Base-by-base conservation (phyloP, 1,139 yeast species). In the Magnusiomyces fungicola region DNA sequence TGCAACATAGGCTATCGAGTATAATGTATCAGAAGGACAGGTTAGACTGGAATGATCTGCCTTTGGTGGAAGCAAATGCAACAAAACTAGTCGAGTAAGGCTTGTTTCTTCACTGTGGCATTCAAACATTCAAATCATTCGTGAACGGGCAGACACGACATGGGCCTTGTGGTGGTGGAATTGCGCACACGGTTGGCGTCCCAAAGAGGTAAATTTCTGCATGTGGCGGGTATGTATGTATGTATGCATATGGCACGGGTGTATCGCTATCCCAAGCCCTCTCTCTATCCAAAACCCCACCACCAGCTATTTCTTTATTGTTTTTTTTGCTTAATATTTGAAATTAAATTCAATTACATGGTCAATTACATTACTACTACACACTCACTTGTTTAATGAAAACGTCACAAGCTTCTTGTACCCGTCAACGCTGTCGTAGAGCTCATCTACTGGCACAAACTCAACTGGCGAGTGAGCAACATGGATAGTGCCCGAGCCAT, bases 401-500 rank as follows among this genome's bases (percentile, higher is more conserved):
- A 56, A 57, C 27, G 57, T 54, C n/a, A 79, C 71, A 54, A 82
- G 64, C 41, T 63, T 65, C 58, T 74, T 75, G 68, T 80, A 80
- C 6, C 83, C 88, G 2, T 68, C 75, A 27, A 81, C 76, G 2
- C 83, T 78, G 16, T 69, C 70, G 22, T 69, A 55, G 53, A 83
- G 67, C 57, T 80, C 83, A 2, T 63, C 60, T 36, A 75, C 68
- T 7, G 74, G 73, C 29, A 83, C 76, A 57, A 66, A 74, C 64
- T 83, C 90, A 52, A 76, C 64, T 51, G 73, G 83, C 2, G 81
- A 75, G 59, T 82, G 89, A 1, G 89, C 89, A 33, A 79, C 80
- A 34, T 71, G 72, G 51, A 83, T 81, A 1, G 79, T 66, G 1
- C 89, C 90, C 1, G 89, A 86, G 0, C 89, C 90, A 58, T 80